These are phyloP conservation scores for Debaryomycetaceae sp. DNA, from an alignment of 1,139 yeast genomes.

Conservation along the genomic window DNA sequence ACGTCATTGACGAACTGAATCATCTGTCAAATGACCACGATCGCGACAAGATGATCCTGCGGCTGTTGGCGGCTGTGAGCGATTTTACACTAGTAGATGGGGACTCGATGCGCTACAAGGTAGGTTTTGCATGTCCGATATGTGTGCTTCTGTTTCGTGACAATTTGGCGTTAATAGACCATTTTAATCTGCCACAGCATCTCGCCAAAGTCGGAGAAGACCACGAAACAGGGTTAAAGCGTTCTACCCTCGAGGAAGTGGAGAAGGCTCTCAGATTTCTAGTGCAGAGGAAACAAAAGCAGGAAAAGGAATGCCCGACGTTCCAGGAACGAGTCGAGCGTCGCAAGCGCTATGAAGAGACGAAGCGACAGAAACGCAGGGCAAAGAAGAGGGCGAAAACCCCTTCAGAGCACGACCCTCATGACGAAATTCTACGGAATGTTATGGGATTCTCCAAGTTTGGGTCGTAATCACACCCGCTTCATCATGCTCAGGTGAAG, in stretches of 20 bases:
- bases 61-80: slow-evolving; percentile 25
- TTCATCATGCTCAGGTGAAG: background rate
- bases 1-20: slow-evolving; percentile 7
- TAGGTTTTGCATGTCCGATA: slow-evolving; percentile 74
- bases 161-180: slow-evolving; percentile 71
- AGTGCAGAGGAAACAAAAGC: slow-evolving; percentile 10
- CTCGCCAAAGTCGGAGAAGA: slow-evolving; percentile 12
- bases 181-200: slow-evolving; percentile 65
- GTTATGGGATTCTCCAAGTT: background rate
- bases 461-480: background rate
- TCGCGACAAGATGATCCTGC: slow-evolving; percentile 15
- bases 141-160: slow-evolving; percentile 78
- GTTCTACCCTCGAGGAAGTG: slow-evolving; percentile 23
- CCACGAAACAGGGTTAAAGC: slow-evolving; percentile 21
- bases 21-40: slow-evolving; percentile 6
- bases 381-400: slow-evolving; percentile 9
- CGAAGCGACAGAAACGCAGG: slow-evolving; percentile 18
- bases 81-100: slow-evolving; percentile 19
- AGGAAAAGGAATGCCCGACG: slow-evolving; percentile 4
- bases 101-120: slow-evolving; percentile 17
- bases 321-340: slow-evolving; percentile 34
- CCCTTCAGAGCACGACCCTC: too few relatives aligned
- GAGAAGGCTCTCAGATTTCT: slow-evolving; percentile 22
- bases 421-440: slow-evolving; percentile 6
- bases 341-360: slow-evolving; percentile 30